Conservation (phyloP, 192 early-diverging fungal genomes). For the Rhizophlyctis rosea region DNA sequence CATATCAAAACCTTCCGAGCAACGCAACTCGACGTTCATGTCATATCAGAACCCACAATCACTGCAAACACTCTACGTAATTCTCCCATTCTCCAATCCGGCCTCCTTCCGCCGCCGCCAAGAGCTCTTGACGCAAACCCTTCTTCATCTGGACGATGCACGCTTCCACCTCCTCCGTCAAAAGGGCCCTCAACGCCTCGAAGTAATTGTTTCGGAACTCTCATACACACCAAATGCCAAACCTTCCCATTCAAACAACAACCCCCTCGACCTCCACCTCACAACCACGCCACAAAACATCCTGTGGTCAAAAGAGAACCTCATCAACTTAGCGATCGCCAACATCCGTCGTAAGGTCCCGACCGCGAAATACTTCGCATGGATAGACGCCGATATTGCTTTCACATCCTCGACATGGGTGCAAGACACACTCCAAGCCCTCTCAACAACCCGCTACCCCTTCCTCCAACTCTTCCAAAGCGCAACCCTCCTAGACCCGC, state of each 20-base stretch:
- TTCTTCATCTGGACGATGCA: background rate
- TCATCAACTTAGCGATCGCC: slow-evolving; percentile 18
- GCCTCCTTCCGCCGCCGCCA: background rate
- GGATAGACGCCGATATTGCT: slow-evolving; percentile 18
- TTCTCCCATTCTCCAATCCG: background rate
- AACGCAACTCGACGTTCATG: no score
- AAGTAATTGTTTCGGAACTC: background rate
- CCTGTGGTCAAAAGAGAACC: slow-evolving; percentile 24
- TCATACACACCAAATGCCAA: background rate
- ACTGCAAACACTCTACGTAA: background rate
- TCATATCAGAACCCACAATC: no score
- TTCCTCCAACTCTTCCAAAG: slow-evolving; percentile 9
- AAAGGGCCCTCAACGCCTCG: background rate
- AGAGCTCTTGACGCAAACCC: background rate
- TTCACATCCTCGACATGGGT: slow-evolving; percentile 3
- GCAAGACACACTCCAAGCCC: slow-evolving; percentile 8
- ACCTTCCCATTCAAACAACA: background rate
- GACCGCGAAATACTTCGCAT: slow-evolving; percentile 13
- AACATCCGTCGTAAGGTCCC: background rate
- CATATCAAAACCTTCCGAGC: no score
- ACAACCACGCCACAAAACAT: slow-evolving; percentile 10
- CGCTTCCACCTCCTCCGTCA: background rate
- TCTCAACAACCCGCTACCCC: background rate
- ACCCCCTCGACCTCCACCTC: background rate
- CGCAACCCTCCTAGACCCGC: background rate